phyloP scores from a whole-genome alignment of 108 stramenopile genomes.

The Nitzschia sp. region DNA sequence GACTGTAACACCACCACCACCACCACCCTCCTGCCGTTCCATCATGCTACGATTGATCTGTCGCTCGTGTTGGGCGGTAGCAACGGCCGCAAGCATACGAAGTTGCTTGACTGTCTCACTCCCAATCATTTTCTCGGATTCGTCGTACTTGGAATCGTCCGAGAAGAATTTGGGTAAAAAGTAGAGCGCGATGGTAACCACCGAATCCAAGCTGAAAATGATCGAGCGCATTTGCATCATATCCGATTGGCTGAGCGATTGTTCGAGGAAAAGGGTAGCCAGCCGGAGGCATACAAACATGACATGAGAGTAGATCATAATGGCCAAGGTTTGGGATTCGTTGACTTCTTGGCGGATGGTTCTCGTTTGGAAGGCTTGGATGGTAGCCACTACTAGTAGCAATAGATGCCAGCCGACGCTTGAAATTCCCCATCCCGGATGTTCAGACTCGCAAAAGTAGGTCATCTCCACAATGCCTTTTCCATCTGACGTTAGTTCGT shows the following conservation, averaged over 20 bases:
- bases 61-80: background rate
- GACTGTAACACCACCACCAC: no score
- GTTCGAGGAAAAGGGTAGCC: background rate
- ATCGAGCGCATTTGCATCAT: background rate
- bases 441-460: conserved; percentile 17
- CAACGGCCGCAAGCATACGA: background rate
- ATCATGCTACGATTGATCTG: no score
- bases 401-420: conserved; percentile 9
- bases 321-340: conserved; percentile 19
- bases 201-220: background rate
- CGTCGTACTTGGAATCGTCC: background rate
- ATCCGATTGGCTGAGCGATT: background rate
- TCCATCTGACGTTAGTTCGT: conserved; percentile 4
- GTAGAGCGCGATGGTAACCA: conserved; percentile 13
- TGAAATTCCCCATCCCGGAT: background rate
- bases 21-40: no score
- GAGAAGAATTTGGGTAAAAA: conserved; percentile 18
- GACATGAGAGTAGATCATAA: conserved; percentile 30
- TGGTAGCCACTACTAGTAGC: conserved; percentile 22
- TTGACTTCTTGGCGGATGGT: conserved; percentile 32
- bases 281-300: conserved; percentile 8
- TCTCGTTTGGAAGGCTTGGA: conserved; percentile 26
- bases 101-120: background rate
- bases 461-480: background rate
- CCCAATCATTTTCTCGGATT: background rate